Evolutionary conservation across 768 basidiomycete genomes (phyloP).

Genomic region (Trametes cinnabarina): DNA sequence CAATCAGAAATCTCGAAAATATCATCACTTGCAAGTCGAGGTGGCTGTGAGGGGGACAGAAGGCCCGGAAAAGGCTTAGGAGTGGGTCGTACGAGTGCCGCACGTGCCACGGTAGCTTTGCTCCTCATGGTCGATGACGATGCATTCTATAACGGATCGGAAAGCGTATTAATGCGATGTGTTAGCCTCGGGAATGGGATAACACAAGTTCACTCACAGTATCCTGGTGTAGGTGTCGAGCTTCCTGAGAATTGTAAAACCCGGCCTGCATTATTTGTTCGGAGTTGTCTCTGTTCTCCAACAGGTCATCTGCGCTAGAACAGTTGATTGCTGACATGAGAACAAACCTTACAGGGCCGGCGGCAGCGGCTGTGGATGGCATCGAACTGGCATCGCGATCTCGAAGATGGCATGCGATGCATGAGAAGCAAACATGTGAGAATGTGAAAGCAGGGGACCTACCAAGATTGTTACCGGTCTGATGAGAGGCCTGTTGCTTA

Average conservation of each 20-base stretch:
- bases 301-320: conserved; percentile 1
- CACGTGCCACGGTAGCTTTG: background rate
- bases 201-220: too few species aligned
- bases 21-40: background rate
- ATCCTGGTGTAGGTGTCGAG: too few species aligned
- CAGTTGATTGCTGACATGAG: conserved; percentile 10
- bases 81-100: background rate
- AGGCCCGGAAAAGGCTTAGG: conserved; percentile 1
- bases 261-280: background rate
- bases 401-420: background rate
- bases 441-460: too few species aligned
- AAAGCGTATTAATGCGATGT: too few species aligned
- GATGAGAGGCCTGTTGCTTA: background rate
- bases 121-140: too few species aligned
- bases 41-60: conserved; percentile 14
- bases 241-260: background rate
- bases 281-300: background rate
- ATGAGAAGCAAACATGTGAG: background rate
- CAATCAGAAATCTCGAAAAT: conserved; percentile 18
- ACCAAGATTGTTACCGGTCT: background rate
- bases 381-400: background rate
- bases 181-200: too few species aligned
- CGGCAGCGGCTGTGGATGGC: background rate
- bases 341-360: conserved; percentile 11
- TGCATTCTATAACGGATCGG: too few species aligned